These are phyloP conservation scores for Sporothrix variecibatus DNA, from an alignment of 2,329 filamentous ascomycete species.

Conservation along the genomic window DNA sequence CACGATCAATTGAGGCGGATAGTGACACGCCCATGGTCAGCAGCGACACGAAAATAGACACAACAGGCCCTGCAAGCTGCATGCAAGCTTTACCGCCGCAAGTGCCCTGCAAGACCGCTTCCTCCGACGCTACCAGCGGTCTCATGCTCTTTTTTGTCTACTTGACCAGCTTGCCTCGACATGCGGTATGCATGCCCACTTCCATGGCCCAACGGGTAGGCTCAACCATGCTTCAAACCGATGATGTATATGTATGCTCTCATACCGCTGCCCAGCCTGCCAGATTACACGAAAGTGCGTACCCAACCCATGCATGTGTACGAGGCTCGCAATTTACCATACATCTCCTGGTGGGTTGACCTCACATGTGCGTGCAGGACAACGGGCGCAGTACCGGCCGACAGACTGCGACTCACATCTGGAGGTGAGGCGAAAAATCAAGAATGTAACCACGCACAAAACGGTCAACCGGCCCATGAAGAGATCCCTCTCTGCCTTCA, in stretches of 20 bases:
- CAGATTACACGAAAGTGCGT: background rate
- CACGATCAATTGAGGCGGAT: background rate
- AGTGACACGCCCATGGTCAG: background rate
- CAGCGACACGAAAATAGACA: slow-evolving; percentile 18
- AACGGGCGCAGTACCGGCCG: slow-evolving; percentile 19
- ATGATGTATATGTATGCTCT: background rate
- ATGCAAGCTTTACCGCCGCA: slow-evolving; percentile 14
- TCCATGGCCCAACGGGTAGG: background rate
- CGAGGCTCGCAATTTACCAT: background rate
- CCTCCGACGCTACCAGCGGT: background rate
- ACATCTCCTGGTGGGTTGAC: background rate
- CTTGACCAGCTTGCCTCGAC: background rate
- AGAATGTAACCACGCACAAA: slow-evolving; percentile 17
- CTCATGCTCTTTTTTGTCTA: slow-evolving; percentile 12
- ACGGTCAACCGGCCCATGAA: slow-evolving; percentile 3
- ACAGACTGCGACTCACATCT: background rate
- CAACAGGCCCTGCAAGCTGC: slow-evolving; percentile 12
- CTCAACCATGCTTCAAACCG: background rate
- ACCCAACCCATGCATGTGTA: background rate
- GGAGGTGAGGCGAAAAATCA: background rate
- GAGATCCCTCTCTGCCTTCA: background rate
- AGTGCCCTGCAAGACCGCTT: slow-evolving; percentile 4
- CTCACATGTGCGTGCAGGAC: slow-evolving; percentile 5
- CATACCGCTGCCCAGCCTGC: slow-evolving; percentile 4
- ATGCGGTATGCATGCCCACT: slow-evolving; percentile 16